These are phyloP conservation scores for Corchorus capsularis DNA, from an alignment of 345 rosid genomes.

Conservation along the genomic window DNA sequence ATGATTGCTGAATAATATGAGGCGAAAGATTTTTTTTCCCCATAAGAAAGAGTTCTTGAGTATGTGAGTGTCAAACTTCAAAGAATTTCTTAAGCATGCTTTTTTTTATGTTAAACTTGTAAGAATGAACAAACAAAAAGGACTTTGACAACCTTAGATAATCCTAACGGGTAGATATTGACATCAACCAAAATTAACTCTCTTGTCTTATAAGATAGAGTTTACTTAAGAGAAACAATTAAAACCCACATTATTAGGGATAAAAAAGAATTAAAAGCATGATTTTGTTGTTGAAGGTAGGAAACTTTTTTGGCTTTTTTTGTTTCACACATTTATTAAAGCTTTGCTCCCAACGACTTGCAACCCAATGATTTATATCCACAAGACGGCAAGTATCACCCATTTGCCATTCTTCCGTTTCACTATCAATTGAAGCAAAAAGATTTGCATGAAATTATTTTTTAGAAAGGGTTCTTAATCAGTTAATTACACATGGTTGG, in stretches of 20 bases:
- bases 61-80: no score
- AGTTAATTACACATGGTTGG: background rate
- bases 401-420: background rate
- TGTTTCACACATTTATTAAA: background rate
- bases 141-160: no score
- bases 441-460: no score
- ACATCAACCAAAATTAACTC: background rate
- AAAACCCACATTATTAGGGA: background rate
- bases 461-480: background rate
- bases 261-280: background rate
- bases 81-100: no score
- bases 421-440: background rate
- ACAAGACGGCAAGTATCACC: background rate
- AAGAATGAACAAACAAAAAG: no score
- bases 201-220: background rate
- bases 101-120: no score
- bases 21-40: no score
- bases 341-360: background rate
- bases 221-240: background rate
- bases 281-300: conserved; percentile 7
- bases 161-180: background rate
- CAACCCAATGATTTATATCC: background rate
- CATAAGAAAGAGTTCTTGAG: no score
- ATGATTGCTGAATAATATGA: no score
- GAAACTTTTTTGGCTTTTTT: background rate